Evolutionary conservation across 225 moss, liverwort and hornwort genomes (phyloP).

Genomic region (Climacium dendroides): DNA sequence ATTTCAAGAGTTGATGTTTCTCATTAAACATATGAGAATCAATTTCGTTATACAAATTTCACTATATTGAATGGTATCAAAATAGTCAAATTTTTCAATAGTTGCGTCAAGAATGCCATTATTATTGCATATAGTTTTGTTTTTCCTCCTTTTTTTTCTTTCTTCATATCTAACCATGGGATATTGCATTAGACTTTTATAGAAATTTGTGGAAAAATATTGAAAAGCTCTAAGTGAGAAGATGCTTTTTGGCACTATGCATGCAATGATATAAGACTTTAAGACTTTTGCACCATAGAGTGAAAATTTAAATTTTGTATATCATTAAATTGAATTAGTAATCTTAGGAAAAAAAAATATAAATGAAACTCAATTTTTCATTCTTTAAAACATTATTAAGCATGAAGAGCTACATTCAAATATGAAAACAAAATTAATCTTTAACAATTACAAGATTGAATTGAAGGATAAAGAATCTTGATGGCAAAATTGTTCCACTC

Average conservation of each 20-base stretch:
- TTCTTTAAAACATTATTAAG: neutral
- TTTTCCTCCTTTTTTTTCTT: neutral
- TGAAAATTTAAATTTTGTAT: neutral
- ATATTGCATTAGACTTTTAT: neutral
- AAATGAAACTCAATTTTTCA: neutral
- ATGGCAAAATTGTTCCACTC: rapidly evolving
- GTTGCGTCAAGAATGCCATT: neutral
- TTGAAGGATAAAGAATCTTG: rapidly evolving
- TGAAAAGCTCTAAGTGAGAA: neutral
- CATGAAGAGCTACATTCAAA: neutral
- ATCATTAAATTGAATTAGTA: neutral
- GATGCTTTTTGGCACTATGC: no score
- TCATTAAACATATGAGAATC: neutral
- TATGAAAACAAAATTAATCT: neutral
- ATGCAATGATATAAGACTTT: neutral
- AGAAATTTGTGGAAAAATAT: neutral
- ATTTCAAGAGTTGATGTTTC: neutral
- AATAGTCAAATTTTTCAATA: neutral
- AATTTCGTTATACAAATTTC: neutral
- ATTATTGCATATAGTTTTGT: neutral
- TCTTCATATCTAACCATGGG: rapidly evolving
- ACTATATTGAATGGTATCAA: no score
- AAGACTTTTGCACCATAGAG: neutral
- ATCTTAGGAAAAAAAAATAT: rapidly evolving
- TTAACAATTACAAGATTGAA: neutral